A percentile compares a stretch with the other conserved stretches of the same genome.
phyloP scores from a whole-genome alignment of 352 stramenopile species.

The Phytophthora pisi region DNA sequence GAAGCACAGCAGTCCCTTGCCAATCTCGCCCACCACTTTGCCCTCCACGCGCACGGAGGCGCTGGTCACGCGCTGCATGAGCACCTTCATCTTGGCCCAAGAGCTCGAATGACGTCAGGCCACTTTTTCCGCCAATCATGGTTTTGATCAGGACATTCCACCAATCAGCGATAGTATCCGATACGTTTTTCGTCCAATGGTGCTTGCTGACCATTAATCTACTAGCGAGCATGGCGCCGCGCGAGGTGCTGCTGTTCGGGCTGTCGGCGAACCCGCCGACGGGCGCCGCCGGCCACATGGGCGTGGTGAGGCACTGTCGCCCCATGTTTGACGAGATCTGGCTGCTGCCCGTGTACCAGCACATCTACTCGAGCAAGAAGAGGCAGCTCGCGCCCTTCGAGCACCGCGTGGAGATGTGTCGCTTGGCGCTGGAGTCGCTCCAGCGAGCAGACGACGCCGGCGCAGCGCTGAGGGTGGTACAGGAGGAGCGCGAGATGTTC shows the following conservation, averaged over 20 bases:
- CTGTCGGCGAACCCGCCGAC: conserved; percentile 87
- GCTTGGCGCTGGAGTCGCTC: conserved; percentile 56
- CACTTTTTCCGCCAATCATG: conserved; percentile 26
- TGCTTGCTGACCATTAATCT: conserved; percentile 3
- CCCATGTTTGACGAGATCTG: conserved; percentile 85
- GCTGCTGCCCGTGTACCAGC: conserved; percentile 89
- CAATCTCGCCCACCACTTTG: conserved; percentile 76
- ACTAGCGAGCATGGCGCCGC: conserved; percentile 15
- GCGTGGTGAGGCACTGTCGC: conserved; percentile 68
- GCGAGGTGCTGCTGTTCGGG: conserved; percentile 81
- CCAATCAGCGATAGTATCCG: neutral
- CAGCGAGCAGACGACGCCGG: conserved; percentile 5
- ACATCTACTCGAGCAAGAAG: conserved; percentile 91
- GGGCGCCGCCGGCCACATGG: conserved; percentile 76
- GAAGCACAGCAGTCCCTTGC: conserved; percentile 78
- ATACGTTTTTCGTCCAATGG: conserved; percentile 24
- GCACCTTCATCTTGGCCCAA: conserved; percentile 59
- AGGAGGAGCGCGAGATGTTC: conserved; percentile 76
- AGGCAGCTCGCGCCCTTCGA: conserved; percentile 73
- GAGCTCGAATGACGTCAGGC: neutral
- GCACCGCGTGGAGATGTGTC: conserved; percentile 77
- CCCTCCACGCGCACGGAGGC: conserved; percentile 79
- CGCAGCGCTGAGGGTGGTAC: conserved; percentile 53
- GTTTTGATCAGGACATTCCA: neutral
- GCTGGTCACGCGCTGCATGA: conserved; percentile 85